Conservation (phyloP, 2,329 filamentous ascomycete genomes). For the Fusarium poae region DNA sequence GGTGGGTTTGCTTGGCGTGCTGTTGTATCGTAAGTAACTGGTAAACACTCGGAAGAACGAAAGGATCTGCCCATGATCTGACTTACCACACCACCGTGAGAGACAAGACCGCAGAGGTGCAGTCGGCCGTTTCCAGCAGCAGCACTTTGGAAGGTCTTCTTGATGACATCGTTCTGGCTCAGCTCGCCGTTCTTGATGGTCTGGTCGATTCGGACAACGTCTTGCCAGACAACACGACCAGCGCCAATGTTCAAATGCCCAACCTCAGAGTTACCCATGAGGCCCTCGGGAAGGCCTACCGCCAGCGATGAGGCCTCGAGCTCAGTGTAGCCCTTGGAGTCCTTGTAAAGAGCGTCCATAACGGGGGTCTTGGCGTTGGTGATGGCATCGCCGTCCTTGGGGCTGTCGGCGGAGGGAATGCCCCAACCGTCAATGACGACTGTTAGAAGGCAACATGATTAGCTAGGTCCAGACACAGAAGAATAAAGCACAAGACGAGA, state of each 20-base stretch:
- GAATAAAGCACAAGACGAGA: conserved; percentile 63
- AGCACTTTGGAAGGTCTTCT: conserved; percentile 79
- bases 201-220: conserved; percentile 95
- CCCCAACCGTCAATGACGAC: conserved; percentile 99
- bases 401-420: conserved; percentile 82
- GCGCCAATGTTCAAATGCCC: conserved; percentile 99
- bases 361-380: conserved; percentile 90
- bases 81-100: conserved; percentile 89
- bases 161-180: conserved; percentile 80
- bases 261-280: conserved; percentile 99
- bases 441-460: conserved; percentile 67
- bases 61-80: conserved; percentile 7
- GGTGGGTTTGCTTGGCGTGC: conserved; percentile 95
- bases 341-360: conserved; percentile 92
- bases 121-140: conserved; percentile 92
- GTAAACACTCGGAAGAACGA: not conserved
- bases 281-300: conserved; percentile 92
- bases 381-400: conserved; percentile 93
- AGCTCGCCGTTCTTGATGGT: conserved; percentile 88
- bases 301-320: conserved; percentile 96
- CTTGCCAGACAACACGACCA: conserved; percentile 97
- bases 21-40: conserved; percentile 50
- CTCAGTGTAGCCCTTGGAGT: conserved; percentile 86
- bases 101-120: conserved; percentile 91
- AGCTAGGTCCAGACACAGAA: conserved; percentile 72